Percentiles rank a stretch among this genome's conserved stretches.
These are phyloP conservation scores for Colletotrichum sojae DNA, from an alignment of 2,329 filamentous ascomycete species.

Conservation along the genomic window DNA sequence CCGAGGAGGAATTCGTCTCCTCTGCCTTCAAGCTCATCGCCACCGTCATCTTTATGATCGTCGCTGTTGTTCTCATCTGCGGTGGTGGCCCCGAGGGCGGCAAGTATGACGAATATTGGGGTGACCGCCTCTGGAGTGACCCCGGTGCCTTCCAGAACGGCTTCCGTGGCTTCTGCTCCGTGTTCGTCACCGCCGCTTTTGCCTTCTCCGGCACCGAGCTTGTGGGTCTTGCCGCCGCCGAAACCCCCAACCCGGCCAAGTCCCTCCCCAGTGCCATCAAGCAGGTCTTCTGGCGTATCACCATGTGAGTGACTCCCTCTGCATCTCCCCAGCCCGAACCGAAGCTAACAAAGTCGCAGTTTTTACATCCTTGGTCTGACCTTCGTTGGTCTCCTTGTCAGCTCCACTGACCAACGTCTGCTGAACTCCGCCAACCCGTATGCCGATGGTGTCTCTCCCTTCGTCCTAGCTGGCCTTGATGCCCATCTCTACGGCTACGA, in stretches of 20 bases:
- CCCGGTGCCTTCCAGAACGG: conserved; percentile 74
- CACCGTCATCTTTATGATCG: conserved; percentile 73
- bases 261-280: conserved; percentile 84
- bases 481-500: conserved; percentile 63
- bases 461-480: conserved; percentile 49
- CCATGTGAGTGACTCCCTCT: conserved; percentile 47
- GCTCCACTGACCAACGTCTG: conserved; percentile 59
- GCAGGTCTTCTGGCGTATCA: conserved; percentile 74
- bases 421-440: conserved; percentile 61
- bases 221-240: conserved; percentile 79
- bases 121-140: conserved; percentile 59
- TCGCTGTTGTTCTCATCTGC: conserved; percentile 69
- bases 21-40: conserved; percentile 70
- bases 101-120: conserved; percentile 58
- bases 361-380: conserved; percentile 66
- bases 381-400: conserved; percentile 62
- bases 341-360: conserved; percentile 27
- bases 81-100: conserved; percentile 68
- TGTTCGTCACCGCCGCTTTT: conserved; percentile 80
- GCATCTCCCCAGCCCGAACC: conserved; percentile 43
- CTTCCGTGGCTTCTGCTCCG: conserved; percentile 77
- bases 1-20: conserved; percentile 70
- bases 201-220: conserved; percentile 78
- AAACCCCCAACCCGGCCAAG: conserved; percentile 76
- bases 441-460: conserved; percentile 47